These are phyloP conservation scores for Phytophthora megakarya DNA, from an alignment of 352 stramenopile species.

Conservation along the genomic window DNA sequence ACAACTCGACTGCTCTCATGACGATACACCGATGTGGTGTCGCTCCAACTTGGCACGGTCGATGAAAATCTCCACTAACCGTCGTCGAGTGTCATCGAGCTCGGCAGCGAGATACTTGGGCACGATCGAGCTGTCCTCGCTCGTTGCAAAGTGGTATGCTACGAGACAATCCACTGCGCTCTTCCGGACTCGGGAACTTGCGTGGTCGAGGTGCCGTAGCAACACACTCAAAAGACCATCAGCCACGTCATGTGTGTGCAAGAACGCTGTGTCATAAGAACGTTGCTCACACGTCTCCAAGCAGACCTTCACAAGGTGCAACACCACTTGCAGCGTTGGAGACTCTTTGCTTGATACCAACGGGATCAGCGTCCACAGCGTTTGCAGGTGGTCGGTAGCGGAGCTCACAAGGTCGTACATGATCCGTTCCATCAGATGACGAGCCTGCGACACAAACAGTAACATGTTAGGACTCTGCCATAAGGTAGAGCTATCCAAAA, in stretches of 20 bases:
- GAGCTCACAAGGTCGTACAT: slow-evolving; percentile 45
- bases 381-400: slow-evolving; percentile 34
- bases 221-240: slow-evolving; percentile 41
- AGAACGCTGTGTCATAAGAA: slow-evolving; percentile 29
- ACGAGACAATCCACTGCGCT: slow-evolving; percentile 70
- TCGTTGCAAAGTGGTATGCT: slow-evolving; percentile 60
- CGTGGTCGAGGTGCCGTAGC: slow-evolving; percentile 46
- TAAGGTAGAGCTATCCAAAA: background rate
- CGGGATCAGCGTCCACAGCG: slow-evolving; percentile 47
- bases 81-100: slow-evolving; percentile 57
- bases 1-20: slow-evolving; percentile 2
- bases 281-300: slow-evolving; percentile 44
- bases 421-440: slow-evolving; percentile 61
- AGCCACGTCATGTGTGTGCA: slow-evolving; percentile 41
- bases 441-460: slow-evolving; percentile 29
- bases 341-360: slow-evolving; percentile 44
- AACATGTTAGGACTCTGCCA: background rate
- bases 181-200: slow-evolving; percentile 72
- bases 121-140: slow-evolving; percentile 47
- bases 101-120: slow-evolving; percentile 50
- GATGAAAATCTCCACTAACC: slow-evolving; percentile 80
- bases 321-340: slow-evolving; percentile 52
- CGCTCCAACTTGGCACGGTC: slow-evolving; percentile 60
- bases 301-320: slow-evolving; percentile 53
- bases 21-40: slow-evolving; percentile 23